Evolutionary conservation across 306 rosid species (phyloP).

Genomic region (Geum urbanum): DNA sequence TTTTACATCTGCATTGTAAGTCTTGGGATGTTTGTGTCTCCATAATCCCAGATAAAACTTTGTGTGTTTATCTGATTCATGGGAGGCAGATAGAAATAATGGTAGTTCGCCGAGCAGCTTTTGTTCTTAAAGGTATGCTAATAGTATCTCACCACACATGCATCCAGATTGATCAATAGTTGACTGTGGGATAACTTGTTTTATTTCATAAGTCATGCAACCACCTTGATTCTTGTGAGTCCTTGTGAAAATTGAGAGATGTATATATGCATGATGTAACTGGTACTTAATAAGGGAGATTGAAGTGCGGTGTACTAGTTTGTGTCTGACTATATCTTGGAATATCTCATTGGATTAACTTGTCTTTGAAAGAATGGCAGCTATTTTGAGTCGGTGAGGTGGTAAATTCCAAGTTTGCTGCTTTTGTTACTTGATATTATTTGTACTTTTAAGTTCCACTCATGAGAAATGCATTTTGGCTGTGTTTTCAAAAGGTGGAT

Average conservation of each 20-base stretch:
- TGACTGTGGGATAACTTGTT: background rate
- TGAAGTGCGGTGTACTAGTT: too few species aligned
- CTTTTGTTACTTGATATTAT: background rate
- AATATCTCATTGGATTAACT: background rate
- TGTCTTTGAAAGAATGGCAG: background rate
- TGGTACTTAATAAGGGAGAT: background rate
- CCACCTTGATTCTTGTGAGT: background rate
- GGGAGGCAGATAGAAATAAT: conserved; percentile 36
- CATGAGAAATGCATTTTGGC: background rate
- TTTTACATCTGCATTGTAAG: background rate
- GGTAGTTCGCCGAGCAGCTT: conserved; percentile 37
- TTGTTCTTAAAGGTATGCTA: conserved; percentile 33
- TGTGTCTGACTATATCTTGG: background rate
- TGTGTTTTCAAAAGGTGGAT: conserved; percentile 55
- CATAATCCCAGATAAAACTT: conserved; percentile 43
- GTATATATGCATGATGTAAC: background rate
- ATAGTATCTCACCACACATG: conserved; percentile 30
- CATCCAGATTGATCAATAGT: background rate
- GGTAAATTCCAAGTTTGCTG: background rate
- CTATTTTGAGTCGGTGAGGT: background rate
- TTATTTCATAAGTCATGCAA: background rate
- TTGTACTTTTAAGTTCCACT: background rate
- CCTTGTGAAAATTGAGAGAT: background rate
- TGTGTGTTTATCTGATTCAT: conserved; percentile 41
- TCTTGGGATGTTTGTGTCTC: conserved; percentile 19